Percentiles rank a stretch among this genome's conserved stretches.
These are phyloP conservation scores for Cephalotrichum gorgonifer DNA, from an alignment of 2,329 filamentous ascomycete genomes.

Conservation along the genomic window DNA sequence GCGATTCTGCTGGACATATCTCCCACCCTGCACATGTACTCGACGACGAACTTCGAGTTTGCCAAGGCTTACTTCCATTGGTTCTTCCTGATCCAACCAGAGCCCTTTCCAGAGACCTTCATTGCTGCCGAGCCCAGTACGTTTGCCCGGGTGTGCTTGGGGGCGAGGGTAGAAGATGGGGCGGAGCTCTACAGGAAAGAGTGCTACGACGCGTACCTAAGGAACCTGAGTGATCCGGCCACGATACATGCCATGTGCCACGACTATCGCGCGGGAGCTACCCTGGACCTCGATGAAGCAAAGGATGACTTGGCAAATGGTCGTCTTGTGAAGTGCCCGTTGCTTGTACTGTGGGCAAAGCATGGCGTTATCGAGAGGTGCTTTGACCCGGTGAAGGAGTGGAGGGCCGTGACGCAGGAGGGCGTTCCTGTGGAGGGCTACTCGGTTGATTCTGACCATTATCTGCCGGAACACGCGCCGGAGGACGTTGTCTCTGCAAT, in stretches of 20 bases:
- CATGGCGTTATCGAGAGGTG: slow-evolving; percentile 35
- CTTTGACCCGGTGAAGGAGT: slow-evolving; percentile 39
- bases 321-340: slow-evolving; percentile 30
- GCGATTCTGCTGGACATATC: slow-evolving; percentile 41
- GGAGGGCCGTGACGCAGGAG: slow-evolving; percentile 31
- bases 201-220: slow-evolving; percentile 28
- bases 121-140: slow-evolving; percentile 24
- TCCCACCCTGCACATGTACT: slow-evolving; percentile 44
- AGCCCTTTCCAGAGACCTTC: slow-evolving; percentile 39
- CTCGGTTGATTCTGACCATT: slow-evolving; percentile 35
- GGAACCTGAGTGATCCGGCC: slow-evolving; percentile 26
- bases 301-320: slow-evolving; percentile 30
- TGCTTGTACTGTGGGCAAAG: slow-evolving; percentile 40
- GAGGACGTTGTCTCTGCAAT: slow-evolving; percentile 31
- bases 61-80: slow-evolving; percentile 46
- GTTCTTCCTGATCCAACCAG: slow-evolving; percentile 45
- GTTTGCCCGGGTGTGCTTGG: slow-evolving; percentile 31
- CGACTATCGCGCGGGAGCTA: slow-evolving; percentile 44
- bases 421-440: slow-evolving; percentile 26
- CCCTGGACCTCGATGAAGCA: slow-evolving; percentile 40
- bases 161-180: slow-evolving; percentile 24
- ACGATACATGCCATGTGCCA: slow-evolving; percentile 40
- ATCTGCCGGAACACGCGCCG: slow-evolving; percentile 40
- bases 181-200: slow-evolving; percentile 21
- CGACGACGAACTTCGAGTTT: slow-evolving; percentile 27